Conservation (phyloP, 2,329 filamentous ascomycete genomes). For the Ceratocystis papillata region DNA sequence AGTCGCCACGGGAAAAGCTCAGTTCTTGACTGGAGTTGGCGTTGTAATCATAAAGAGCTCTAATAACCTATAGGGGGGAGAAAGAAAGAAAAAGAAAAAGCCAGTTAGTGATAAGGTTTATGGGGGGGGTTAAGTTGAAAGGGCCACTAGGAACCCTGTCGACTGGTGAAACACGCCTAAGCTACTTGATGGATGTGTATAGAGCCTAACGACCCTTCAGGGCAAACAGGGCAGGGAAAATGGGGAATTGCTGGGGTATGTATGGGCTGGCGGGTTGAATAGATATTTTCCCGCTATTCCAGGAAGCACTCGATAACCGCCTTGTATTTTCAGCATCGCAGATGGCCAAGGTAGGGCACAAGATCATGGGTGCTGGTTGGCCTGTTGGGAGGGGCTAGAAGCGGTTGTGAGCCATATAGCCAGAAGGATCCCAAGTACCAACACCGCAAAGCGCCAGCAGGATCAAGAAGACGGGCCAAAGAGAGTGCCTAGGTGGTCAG, state of each 20-base stretch:
- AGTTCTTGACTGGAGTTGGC: conserved; percentile 68
- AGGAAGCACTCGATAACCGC: background rate
- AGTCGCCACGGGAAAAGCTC: conserved; percentile 88
- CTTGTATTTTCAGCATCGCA: background rate
- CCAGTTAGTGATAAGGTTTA: conserved; percentile 17
- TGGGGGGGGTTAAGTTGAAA: background rate
- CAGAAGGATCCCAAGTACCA: background rate
- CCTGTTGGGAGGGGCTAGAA: conserved; percentile 10
- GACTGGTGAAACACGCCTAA: conserved; percentile 17
- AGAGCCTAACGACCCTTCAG: background rate
- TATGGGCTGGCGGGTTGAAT: background rate
- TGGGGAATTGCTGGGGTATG: background rate
- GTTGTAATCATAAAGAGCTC: conserved; percentile 87
- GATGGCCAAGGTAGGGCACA: background rate
- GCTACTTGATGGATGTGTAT: background rate
- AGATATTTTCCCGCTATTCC: background rate
- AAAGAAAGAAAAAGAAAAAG: conserved; percentile 19
- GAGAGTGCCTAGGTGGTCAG: background rate
- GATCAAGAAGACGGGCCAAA: background rate
- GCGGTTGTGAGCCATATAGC: background rate
- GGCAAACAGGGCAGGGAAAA: conserved; percentile 6
- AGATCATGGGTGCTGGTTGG: background rate
- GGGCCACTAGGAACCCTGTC: conserved; percentile 12
- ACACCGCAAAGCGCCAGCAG: background rate
- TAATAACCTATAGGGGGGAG: conserved; percentile 61